phyloP scores from a whole-genome alignment of 129 eudicot species.

The Logfia minima region DNA sequence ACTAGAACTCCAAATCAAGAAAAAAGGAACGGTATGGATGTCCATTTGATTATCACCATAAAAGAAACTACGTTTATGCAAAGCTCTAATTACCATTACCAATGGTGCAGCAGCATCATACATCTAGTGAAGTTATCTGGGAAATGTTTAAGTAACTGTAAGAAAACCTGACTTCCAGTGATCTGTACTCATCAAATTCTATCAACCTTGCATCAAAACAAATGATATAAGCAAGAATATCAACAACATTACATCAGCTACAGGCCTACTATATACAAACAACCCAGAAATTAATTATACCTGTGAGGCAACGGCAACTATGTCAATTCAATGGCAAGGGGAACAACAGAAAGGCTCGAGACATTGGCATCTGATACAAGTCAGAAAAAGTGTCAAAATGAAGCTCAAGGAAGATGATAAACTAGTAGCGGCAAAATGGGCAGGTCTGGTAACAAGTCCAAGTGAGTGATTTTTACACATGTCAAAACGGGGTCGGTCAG shows the following conservation, averaged over 20 bases:
- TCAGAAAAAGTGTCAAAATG: slow-evolving; percentile 3
- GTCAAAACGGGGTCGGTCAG: neutral
- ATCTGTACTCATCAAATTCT: slow-evolving; percentile 20
- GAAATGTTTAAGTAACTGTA: neutral
- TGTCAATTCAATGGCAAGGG: slow-evolving; percentile 42
- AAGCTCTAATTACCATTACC: slow-evolving; percentile 23
- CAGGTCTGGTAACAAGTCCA: neutral
- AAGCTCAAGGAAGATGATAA: neutral
- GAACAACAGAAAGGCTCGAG: slow-evolving; percentile 31
- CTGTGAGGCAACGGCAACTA: slow-evolving; percentile 23
- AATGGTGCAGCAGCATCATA: slow-evolving; percentile 3
- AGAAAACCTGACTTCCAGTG: neutral
- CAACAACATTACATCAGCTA: neutral
- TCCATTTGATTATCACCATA: slow-evolving; percentile 16
- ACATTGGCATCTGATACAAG: slow-evolving; percentile 37
- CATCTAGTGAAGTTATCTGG: slow-evolving; percentile 4
- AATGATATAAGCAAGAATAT: slow-evolving; percentile 1
- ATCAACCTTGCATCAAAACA: slow-evolving; percentile 36
- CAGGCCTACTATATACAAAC: neutral
- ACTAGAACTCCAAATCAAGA: slow-evolving; percentile 2
- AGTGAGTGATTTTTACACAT: neutral
- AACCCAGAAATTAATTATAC: slow-evolving; percentile 25
- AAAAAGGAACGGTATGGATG: slow-evolving; percentile 1
- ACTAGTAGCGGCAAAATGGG: neutral
- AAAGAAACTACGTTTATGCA: slow-evolving; percentile 12